phyloP scores from a whole-genome alignment of 1,139 yeast species.

The Pichia terricola region DNA sequence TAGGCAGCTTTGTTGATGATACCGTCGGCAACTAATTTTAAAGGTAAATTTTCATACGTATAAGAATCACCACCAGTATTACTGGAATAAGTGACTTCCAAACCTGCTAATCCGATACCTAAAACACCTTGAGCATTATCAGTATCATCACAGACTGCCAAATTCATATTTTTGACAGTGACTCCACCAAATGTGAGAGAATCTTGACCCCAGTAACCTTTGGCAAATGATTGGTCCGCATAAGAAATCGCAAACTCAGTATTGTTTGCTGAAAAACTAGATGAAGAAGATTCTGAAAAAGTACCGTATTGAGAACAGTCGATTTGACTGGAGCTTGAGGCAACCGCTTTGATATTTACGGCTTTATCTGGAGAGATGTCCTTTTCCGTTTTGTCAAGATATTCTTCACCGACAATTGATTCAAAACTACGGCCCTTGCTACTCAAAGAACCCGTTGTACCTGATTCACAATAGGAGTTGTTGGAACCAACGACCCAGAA shows the following conservation, averaged over 20 bases:
- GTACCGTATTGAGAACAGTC: constrained; percentile 39
- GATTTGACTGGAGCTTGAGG: constrained; percentile 1
- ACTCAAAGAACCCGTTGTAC: constrained; percentile 6
- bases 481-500: constrained; percentile 42
- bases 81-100: constrained; percentile 32
- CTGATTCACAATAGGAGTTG: constrained; percentile 23
- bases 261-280: constrained; percentile 36
- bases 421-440: constrained; percentile 1
- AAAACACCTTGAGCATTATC: constrained; percentile 49
- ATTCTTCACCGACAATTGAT: neutral
- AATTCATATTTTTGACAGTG: constrained; percentile 36
- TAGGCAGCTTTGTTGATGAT: constrained; percentile 42
- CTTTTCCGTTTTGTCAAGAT: neutral
- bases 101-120: constrained; percentile 50
- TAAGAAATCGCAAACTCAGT: constrained; percentile 45
- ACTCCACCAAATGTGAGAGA: constrained; percentile 34
- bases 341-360: neutral
- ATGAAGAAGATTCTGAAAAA: constrained; percentile 37
- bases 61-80: constrained; percentile 13
- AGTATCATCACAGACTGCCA: constrained; percentile 49
- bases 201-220: constrained; percentile 61
- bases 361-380: neutral
- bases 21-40: constrained; percentile 45
- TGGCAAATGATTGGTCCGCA: constrained; percentile 54
- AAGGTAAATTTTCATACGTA: constrained; percentile 47